These are phyloP conservation scores for Xylaria cubensis DNA, from an alignment of 495 filamentous ascomycete species.

Conservation along the genomic window DNA sequence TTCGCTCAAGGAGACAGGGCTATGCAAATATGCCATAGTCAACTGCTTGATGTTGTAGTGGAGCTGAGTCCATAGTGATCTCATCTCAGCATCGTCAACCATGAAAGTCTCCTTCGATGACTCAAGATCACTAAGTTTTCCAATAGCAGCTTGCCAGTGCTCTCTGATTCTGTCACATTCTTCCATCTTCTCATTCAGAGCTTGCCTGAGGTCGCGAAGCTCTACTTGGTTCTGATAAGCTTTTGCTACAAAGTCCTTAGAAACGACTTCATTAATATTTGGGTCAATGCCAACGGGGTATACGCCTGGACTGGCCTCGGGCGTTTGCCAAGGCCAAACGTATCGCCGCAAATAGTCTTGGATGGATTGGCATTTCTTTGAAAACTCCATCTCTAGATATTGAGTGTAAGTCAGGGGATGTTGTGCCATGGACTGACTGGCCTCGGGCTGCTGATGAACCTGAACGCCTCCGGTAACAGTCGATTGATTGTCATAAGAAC, in stretches of 20 bases:
- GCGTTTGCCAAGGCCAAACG: background rate
- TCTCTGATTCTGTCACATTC: slow-evolving; percentile 14
- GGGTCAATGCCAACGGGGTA: background rate
- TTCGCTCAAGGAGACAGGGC: background rate
- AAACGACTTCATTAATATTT: background rate
- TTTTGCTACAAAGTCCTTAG: background rate
- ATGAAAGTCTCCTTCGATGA: slow-evolving; percentile 3
- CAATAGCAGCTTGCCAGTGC: background rate
- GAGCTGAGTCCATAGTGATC: background rate
- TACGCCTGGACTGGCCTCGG: background rate
- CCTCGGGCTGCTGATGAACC: background rate
- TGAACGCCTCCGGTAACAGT: background rate
- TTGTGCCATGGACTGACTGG: too few species aligned
- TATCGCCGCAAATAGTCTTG: background rate
- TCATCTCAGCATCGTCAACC: slow-evolving; percentile 20
- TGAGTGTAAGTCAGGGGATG: too few species aligned
- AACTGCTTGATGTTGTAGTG: slow-evolving; percentile 10
- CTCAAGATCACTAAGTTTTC: slow-evolving; percentile 16
- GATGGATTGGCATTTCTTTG: background rate
- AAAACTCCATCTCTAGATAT: background rate
- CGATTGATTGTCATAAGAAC: background rate
- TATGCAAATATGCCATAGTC: background rate
- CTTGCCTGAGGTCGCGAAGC: background rate
- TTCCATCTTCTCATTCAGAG: background rate
- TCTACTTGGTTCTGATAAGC: background rate